Evolutionary conservation across 306 rosid genomes (phyloP).

Genomic region (Oxytropis ochrocephala): DNA sequence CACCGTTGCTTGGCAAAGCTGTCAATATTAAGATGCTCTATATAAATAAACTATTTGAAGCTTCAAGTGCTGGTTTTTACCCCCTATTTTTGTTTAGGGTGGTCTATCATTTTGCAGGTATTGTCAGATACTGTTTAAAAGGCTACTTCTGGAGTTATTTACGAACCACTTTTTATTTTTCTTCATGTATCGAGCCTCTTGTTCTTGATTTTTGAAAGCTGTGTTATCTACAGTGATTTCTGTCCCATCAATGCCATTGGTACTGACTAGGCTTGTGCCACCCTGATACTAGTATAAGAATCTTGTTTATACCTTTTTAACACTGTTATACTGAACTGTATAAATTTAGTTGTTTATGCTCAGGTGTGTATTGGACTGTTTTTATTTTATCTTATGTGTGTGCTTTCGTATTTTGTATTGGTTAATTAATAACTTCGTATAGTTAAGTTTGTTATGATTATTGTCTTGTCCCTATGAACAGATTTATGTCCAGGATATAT

Average conservation of each 20-base stretch:
- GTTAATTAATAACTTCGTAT: conserved; percentile 19
- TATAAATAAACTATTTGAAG: conserved; percentile 4
- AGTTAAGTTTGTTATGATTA: conserved; percentile 16
- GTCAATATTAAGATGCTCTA: not conserved
- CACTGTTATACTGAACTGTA: not conserved
- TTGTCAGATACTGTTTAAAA: conserved; percentile 13
- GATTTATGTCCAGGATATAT: conserved; percentile 78
- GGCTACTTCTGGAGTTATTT: not conserved
- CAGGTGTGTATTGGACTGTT: not conserved
- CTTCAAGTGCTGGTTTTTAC: conserved; percentile 2
- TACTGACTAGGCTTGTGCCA: not conserved
- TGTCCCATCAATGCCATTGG: not conserved
- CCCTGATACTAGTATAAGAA: not conserved
- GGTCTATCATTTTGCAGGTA: not conserved
- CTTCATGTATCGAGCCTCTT: not conserved
- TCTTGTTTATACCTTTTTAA: not conserved
- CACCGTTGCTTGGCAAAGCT: not conserved
- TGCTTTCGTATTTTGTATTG: not conserved
- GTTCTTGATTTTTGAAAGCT: not conserved
- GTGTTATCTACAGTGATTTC: not conserved
- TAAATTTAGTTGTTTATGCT: not conserved
- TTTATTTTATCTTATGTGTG: not conserved
- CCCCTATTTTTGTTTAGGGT: not conserved
- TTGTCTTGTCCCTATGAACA: conserved; percentile 30
- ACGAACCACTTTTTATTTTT: not conserved